Conservation (phyloP, 768 basidiomycete species). For the Mycena capillaripes region DNA sequence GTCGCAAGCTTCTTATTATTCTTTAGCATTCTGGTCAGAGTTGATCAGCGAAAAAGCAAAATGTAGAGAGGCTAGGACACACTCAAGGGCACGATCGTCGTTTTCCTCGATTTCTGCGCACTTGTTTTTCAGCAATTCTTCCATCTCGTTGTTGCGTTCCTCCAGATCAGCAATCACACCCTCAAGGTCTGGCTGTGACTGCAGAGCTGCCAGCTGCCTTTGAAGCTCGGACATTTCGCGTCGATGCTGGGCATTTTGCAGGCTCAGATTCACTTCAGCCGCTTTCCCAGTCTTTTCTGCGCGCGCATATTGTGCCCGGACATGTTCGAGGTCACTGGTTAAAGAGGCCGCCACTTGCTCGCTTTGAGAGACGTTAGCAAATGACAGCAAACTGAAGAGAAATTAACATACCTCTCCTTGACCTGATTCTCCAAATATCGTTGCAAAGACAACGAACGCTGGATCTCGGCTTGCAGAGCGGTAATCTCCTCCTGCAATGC, state of each 20-base stretch:
- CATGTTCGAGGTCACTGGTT: slow-evolving; percentile 57
- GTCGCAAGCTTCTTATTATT: slow-evolving; percentile 82
- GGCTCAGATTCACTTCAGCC: slow-evolving; percentile 75
- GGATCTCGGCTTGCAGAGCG: slow-evolving; percentile 72
- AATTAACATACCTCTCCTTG: slow-evolving; percentile 67
- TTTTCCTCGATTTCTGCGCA: slow-evolving; percentile 88
- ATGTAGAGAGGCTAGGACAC: slow-evolving; percentile 45
- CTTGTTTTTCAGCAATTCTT: slow-evolving; percentile 76
- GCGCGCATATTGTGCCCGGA: slow-evolving; percentile 60
- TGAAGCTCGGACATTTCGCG: slow-evolving; percentile 72
- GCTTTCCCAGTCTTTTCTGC: slow-evolving; percentile 71
- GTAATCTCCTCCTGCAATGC: slow-evolving; percentile 70
- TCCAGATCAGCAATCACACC: slow-evolving; percentile 70
- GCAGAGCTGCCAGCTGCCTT: slow-evolving; percentile 66
- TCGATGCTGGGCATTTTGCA: slow-evolving; percentile 77
- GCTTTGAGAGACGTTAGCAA: slow-evolving; percentile 49
- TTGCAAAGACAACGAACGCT: slow-evolving; percentile 71
- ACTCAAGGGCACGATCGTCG: slow-evolving; percentile 87
- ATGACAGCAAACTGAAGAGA: slow-evolving; percentile 3
- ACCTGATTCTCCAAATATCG: slow-evolving; percentile 75
- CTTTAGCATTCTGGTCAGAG: slow-evolving; percentile 72
- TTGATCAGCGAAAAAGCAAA: slow-evolving; percentile 14
- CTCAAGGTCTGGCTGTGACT: slow-evolving; percentile 68
- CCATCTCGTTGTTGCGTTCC: slow-evolving; percentile 83
- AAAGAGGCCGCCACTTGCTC: slow-evolving; percentile 57